Conservation (phyloP, 768 basidiomycete genomes). For the Podaxis carcinomalis region DNA sequence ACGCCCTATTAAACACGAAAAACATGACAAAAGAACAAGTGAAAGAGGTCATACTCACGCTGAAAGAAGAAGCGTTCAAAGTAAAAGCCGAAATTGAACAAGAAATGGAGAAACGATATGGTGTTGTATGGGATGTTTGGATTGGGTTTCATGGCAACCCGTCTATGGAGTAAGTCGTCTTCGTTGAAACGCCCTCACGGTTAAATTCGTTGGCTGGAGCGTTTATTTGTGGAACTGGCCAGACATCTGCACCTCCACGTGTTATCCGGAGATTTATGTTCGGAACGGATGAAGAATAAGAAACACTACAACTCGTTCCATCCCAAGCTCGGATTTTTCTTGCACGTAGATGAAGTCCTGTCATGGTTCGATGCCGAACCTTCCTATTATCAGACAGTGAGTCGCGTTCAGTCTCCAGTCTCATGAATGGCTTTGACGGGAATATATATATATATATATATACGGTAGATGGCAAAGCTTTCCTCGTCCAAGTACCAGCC, state of each 20-base stretch:
- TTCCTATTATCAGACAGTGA: slow-evolving; percentile 32
- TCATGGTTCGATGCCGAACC: slow-evolving; percentile 73
- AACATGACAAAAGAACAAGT: slow-evolving; percentile 44
- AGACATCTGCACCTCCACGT: slow-evolving; percentile 87
- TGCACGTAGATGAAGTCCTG: slow-evolving; percentile 73
- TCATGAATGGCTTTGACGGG: neutral
- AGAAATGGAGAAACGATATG: slow-evolving; percentile 76
- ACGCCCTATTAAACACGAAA: slow-evolving; percentile 42
- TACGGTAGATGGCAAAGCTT: slow-evolving; percentile 47
- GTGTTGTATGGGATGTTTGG: slow-evolving; percentile 75
- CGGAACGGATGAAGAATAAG: slow-evolving; percentile 73
- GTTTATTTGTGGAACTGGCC: neutral
- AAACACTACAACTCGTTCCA: slow-evolving; percentile 92
- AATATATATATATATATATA: neutral
- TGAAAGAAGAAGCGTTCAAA: slow-evolving; percentile 53
- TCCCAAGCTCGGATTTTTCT: slow-evolving; percentile 79
- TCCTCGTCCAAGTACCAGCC: slow-evolving; percentile 53
- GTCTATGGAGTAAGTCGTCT: slow-evolving; percentile 72
- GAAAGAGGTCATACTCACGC: slow-evolving; percentile 43
- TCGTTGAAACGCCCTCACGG: neutral
- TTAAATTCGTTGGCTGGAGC: neutral
- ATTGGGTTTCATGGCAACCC: slow-evolving; percentile 82
- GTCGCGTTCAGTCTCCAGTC: neutral
- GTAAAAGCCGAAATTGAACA: slow-evolving; percentile 61
- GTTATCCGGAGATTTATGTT: slow-evolving; percentile 72